Base-by-base conservation (phyloP, 1,284 basidiomycete species). In the Rhodotorula sp. region DNA sequence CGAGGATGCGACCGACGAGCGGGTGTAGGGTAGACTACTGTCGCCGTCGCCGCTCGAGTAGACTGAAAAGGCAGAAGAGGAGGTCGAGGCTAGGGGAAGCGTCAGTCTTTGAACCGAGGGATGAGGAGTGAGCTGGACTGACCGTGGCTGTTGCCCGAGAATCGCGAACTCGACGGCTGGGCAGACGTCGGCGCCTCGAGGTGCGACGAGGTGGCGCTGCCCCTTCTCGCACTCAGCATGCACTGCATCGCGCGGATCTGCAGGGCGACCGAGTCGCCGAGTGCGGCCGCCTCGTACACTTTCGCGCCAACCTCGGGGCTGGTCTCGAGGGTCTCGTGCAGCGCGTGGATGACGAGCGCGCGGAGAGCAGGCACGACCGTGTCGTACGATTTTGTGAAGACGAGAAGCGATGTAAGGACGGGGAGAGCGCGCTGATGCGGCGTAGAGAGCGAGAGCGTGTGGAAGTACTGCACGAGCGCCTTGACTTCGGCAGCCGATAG, bases 381-480 rank as follows among this genome's bases (percentile, higher is more conserved):
- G 55, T 88, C 85, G 82, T 97, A 97, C 64, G 89, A 91, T 72
- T 88, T 91, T 7, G 91, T 87, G 34, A 98, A 84, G 66, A 96
- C 86, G 67, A 98, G 84, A 34, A 98, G 85, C 72, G 93, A 91
- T 75, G 90, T 91, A 48, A 97, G 85, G 17, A 97, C 90, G 0
- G 92, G 89, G 4, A 93, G 91, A 4, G 92, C 89, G 77, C 92
- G 91, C 80, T 98, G 96, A 54, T 97, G 84, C 0, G 91, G 90
- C 0, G 95, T 97, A 63, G 92, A 84, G 58, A 98, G 86, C 0
- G 90, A 87, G 64, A 90, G 85, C 1, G 93, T 89, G 82, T 97
- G 96, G 75, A 98, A 88, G 82, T 95, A 98, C 81, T 97, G 93
- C 70, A 97, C 82, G 61, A 98, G 83, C 7, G 94, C 95, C 66